Evolutionary conservation across 225 moss, liverwort and hornwort species (phyloP), one percentile per base, ranked within the genome.

Genomic region (Pseudoscleropodium purum): DNA sequence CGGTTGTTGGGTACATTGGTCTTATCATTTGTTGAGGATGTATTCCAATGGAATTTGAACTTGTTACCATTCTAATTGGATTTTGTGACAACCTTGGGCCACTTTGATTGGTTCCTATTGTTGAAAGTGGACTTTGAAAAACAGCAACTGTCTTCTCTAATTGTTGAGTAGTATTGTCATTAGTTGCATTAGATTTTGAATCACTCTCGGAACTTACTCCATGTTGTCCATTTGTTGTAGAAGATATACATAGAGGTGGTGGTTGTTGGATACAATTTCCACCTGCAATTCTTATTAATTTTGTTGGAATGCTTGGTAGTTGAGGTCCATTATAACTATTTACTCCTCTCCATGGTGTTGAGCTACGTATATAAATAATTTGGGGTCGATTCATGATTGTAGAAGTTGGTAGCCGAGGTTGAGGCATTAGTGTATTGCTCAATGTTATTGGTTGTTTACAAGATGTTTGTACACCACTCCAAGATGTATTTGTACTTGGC

Each of bases 331-430:
- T 91, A 18, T 81, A 75, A 54, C 70, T 78, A 83, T 85, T 89
- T 5, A 85, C 82, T 85, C 91, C 91, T 81, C 87, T 79, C 90
- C 92, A 93, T 54, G 92, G 47, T n/a, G 52, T 2, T 62, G 92
- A 39, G 20, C 76, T 52, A 59, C 85, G 75, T 39, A 93, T 67
- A 39, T 90, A 93, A 57, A 93, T 81, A 77, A 93, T 85, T 85
- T 92, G 93, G 26, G 92, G 90, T 73, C 54, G 90, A 75, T 90
- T 90, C 52, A 89, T 57, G 0, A 89, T 63, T 85, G 88, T 85
- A 56, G 93, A 61, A 43, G 84, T 85, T 78, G 85, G n/a, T 34
- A 64, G 19, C 14, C 45, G 89, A 78, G 85, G 64, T 90, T 92
- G 93, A 72, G 90, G 16, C 66, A 63, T 54, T 41, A 76, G 4